These are phyloP conservation scores for Lasiosphaeria hispida DNA, from an alignment of 495 filamentous ascomycete species.

Conservation along the genomic window DNA sequence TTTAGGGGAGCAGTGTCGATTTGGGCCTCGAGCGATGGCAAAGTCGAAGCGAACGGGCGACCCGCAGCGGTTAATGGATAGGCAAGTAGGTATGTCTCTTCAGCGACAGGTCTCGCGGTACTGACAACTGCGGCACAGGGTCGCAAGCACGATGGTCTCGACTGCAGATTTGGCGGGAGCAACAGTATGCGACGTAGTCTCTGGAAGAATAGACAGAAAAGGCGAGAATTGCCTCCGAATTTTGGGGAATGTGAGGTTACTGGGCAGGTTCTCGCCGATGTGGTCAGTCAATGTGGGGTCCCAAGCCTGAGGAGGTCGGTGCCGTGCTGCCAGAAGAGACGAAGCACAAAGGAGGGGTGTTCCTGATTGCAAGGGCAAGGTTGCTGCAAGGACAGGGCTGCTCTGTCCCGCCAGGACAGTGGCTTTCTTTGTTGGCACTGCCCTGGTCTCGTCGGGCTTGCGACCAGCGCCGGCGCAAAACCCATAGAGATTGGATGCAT, in stretches of 20 bases:
- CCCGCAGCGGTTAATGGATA: not conserved
- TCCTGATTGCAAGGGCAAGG: slow-evolving; percentile 20
- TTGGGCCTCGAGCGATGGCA: not conserved
- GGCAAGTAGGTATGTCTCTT: not conserved
- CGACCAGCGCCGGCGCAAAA: not conserved
- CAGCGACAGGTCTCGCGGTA: not conserved
- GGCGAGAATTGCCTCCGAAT: not conserved
- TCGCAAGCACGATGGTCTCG: not conserved
- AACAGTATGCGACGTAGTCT: not conserved
- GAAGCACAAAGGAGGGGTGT: slow-evolving; percentile 26
- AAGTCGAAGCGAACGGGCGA: not conserved
- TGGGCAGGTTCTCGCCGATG: slow-evolving; percentile 10
- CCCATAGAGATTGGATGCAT: not conserved
- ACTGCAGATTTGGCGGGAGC: not conserved
- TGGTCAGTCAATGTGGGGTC: slow-evolving; percentile 31
- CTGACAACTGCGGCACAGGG: not conserved
- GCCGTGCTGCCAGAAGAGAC: slow-evolving; percentile 11
- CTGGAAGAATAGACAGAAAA: not conserved
- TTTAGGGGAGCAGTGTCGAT: not conserved
- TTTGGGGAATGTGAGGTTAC: slow-evolving; percentile 16
- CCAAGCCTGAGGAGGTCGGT: slow-evolving; percentile 1
- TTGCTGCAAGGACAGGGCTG: slow-evolving; percentile 7
- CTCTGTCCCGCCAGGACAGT: not conserved
- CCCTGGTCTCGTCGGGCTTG: not conserved
- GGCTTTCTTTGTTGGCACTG: slow-evolving; percentile 10